phyloP scores from a whole-genome alignment of 2,329 filamentous ascomycete species.

The Hansfordia pulvinata region DNA sequence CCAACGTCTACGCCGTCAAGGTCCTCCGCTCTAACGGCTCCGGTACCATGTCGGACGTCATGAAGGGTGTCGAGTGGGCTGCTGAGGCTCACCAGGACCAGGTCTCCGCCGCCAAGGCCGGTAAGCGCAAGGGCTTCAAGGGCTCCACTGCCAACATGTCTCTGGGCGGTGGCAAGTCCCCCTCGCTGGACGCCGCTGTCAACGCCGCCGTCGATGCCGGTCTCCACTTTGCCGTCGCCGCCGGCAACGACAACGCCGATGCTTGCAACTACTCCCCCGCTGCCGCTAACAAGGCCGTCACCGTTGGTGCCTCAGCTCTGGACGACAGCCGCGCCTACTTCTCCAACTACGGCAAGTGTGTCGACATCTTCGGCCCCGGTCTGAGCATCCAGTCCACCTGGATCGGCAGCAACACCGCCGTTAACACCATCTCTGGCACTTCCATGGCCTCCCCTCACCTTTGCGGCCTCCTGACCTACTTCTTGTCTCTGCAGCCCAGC shows the following conservation, averaged over 20 bases:
- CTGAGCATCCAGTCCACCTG: conserved; percentile 96
- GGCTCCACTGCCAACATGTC: conserved; percentile 99
- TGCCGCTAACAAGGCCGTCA: conserved; percentile 81
- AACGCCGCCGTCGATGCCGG: conserved; percentile 87
- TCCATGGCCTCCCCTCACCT: conserved; percentile 99
- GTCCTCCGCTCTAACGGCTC: conserved; percentile 95
- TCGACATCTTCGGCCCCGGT: conserved; percentile 96
- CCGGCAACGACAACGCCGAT: conserved; percentile 97
- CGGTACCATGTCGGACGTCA: conserved; percentile 95
- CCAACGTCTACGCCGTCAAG: conserved; percentile 93
- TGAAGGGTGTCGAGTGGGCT: conserved; percentile 95
- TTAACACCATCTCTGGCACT: conserved; percentile 98
- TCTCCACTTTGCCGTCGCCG: conserved; percentile 94
- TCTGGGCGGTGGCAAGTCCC: conserved; percentile 93
- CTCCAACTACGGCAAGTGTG: conserved; percentile 99
- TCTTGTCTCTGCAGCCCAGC: conserved; percentile 87
- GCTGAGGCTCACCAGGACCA: conserved; percentile 67
- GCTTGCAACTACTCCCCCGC: conserved; percentile 99
- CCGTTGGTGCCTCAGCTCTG: conserved; percentile 88
- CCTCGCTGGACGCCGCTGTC: conserved; percentile 79
- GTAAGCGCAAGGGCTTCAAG: conserved; percentile 95
- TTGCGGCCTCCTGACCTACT: conserved; percentile 91
- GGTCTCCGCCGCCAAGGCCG: conserved; percentile 65
- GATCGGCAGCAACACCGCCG: conserved; percentile 90
- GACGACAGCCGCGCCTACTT: conserved; percentile 97